Conservation (phyloP, 2,329 filamentous ascomycete genomes). For the Talaromyces pinophilus region DNA sequence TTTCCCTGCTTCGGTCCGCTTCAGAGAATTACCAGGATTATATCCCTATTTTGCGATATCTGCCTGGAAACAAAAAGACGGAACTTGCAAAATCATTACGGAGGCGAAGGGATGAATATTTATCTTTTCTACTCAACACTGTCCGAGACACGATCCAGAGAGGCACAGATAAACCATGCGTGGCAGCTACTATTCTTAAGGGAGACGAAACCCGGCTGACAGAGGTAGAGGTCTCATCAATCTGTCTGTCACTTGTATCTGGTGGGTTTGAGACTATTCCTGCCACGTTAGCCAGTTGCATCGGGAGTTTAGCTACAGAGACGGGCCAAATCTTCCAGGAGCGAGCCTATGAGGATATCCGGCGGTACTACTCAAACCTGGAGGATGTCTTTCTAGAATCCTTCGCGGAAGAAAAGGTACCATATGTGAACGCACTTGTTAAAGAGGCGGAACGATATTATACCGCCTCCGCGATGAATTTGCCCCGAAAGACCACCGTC, state of each 20-base stretch:
- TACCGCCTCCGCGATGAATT: slow-evolving; percentile 70
- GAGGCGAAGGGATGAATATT: too few relatives aligned
- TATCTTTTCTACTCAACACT: too few relatives aligned
- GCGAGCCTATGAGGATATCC: slow-evolving; percentile 67
- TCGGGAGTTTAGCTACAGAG: not conserved
- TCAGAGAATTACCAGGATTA: too few relatives aligned
- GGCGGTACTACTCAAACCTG: slow-evolving; percentile 59
- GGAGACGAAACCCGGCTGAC: too few relatives aligned
- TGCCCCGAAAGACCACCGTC: slow-evolving; percentile 67
- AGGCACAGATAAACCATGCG: too few relatives aligned
- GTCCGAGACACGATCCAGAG: too few relatives aligned
- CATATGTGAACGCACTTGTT: slow-evolving; percentile 71
- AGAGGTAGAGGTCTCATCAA: slow-evolving; percentile 68
- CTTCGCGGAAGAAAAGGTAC: slow-evolving; percentile 67
- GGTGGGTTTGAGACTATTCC: slow-evolving; percentile 77
- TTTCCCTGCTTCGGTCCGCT: too few relatives aligned
- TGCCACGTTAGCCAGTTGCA: slow-evolving; percentile 60
- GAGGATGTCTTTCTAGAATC: slow-evolving; percentile 60
- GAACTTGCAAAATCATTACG: too few relatives aligned
- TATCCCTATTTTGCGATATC: too few relatives aligned
- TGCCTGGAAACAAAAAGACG: too few relatives aligned
- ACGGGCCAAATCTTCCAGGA: slow-evolving; percentile 56
- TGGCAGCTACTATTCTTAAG: too few relatives aligned
- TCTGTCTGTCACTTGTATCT: slow-evolving; percentile 73
- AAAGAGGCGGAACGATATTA: slow-evolving; percentile 75